A percentile compares a stretch with the other conserved stretches of the same genome.
These are phyloP conservation scores for Discostella pseudostelligera DNA, from an alignment of 108 stramenopile species.

Conservation along the genomic window DNA sequence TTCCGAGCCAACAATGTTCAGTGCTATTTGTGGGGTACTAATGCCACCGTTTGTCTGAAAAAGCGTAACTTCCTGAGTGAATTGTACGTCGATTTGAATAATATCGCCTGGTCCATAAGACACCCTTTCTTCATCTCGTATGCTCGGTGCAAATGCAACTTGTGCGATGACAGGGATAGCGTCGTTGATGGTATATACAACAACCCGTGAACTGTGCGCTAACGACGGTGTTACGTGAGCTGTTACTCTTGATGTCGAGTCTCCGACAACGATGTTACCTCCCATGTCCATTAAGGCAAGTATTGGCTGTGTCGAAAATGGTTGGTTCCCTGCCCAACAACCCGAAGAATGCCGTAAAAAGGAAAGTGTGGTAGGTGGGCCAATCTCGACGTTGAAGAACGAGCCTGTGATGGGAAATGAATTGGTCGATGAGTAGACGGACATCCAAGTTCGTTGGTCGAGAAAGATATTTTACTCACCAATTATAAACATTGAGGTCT, in stretches of 20 bases:
- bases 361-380: slow-evolving; percentile 28
- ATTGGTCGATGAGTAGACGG: background rate
- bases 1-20: slow-evolving; percentile 26
- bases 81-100: slow-evolving; percentile 31
- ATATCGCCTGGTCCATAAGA: slow-evolving; percentile 35
- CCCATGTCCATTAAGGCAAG: slow-evolving; percentile 48
- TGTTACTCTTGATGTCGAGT: slow-evolving; percentile 17
- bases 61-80: slow-evolving; percentile 37
- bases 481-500: slow-evolving; percentile 16
- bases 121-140: slow-evolving; percentile 20
- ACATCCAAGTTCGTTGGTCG: background rate
- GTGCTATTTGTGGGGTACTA: slow-evolving; percentile 23
- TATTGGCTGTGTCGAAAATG: slow-evolving; percentile 47
- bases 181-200: slow-evolving; percentile 36
- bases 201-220: slow-evolving; percentile 18
- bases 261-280: slow-evolving; percentile 40
- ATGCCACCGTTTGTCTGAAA: background rate
- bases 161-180: slow-evolving; percentile 11
- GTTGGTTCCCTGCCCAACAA: slow-evolving; percentile 56
- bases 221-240: slow-evolving; percentile 39
- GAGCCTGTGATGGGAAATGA: slow-evolving; percentile 9
- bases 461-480: slow-evolving; percentile 12
- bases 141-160: slow-evolving; percentile 16
- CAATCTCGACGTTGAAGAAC: slow-evolving; percentile 43
- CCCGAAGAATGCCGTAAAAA: slow-evolving; percentile 26